Conservation (phyloP, 176 grass and related monocot genomes). For the Oryza brachyantha region DNA sequence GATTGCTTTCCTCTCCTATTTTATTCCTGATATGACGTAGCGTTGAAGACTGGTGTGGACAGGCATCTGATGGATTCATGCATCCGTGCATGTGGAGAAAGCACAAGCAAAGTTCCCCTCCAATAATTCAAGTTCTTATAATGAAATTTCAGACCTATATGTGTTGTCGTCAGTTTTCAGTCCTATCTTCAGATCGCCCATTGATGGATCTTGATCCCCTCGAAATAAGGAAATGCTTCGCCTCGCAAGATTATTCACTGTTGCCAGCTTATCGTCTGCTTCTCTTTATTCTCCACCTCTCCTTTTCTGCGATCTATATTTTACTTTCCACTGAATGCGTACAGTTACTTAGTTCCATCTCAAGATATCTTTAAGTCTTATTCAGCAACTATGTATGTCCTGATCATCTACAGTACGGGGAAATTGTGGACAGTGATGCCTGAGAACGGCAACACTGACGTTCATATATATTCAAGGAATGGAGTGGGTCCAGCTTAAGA, state of each 20-base stretch:
- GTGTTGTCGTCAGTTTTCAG: constrained; percentile 39
- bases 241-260: constrained; percentile 31
- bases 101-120: constrained; percentile 42
- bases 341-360: not conserved
- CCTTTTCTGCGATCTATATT: not conserved
- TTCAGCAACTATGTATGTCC: constrained; percentile 16
- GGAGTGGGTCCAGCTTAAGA: constrained; percentile 6
- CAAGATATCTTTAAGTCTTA: constrained; percentile 7
- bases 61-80: constrained; percentile 45
- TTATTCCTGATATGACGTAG: constrained; percentile 49
- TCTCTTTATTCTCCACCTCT: constrained; percentile 20
- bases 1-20: constrained; percentile 43
- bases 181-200: constrained; percentile 29
- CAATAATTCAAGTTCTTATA: constrained; percentile 56
- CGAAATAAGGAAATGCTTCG: constrained; percentile 29
- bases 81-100: constrained; percentile 43
- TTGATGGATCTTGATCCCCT: constrained; percentile 27
- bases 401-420: constrained; percentile 26
- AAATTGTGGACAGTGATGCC: constrained; percentile 22
- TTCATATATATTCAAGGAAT: constrained; percentile 39
- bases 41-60: constrained; percentile 51
- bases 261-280: constrained; percentile 26
- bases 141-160: constrained; percentile 25
- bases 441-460: constrained; percentile 13
- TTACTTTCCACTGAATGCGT: constrained; percentile 21